phyloP scores from a whole-genome alignment of 257 asterid species.

The Linaria vulgaris region DNA sequence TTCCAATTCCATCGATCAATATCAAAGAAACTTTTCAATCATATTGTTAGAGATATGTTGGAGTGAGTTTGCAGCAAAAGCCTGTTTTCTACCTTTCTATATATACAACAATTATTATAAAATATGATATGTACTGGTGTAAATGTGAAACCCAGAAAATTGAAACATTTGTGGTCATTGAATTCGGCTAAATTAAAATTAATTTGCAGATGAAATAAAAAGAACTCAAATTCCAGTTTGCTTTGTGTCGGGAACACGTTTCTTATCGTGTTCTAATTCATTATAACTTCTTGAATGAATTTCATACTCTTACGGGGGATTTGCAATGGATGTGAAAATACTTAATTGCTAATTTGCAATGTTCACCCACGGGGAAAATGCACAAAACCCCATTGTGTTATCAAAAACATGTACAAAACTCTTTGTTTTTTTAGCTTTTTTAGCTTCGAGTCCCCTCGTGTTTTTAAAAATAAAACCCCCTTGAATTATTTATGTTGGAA shows the following conservation, averaged over 20 bases:
- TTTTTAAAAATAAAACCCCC: too few relatives aligned
- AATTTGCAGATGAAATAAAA: conserved; percentile 15
- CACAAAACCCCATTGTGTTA: too few relatives aligned
- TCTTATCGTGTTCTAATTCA: not conserved
- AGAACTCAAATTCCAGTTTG: not conserved
- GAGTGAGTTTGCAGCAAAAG: conserved; percentile 6
- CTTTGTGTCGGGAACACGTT: not conserved
- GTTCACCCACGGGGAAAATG: too few relatives aligned
- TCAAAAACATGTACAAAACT: too few relatives aligned
- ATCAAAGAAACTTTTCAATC: not conserved
- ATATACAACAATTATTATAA: not conserved
- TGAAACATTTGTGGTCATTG: conserved; percentile 7
- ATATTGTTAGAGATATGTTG: not conserved
- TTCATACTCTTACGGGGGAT: too few relatives aligned
- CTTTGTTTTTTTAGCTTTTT: too few relatives aligned
- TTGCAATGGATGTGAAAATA: too few relatives aligned
- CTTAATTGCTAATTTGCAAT: too few relatives aligned
- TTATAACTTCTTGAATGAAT: too few relatives aligned
- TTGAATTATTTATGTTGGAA: too few relatives aligned
- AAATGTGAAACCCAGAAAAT: conserved; percentile 32
- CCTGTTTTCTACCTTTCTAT: conserved; percentile 2
- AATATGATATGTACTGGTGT: conserved; percentile 2
- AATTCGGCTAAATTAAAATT: conserved; percentile 31
- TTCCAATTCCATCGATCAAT: not conserved
- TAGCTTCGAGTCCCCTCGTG: too few relatives aligned